These are phyloP conservation scores for Microsporum ferrugineum DNA, from an alignment of 2,329 filamentous ascomycete genomes.

Conservation along the genomic window DNA sequence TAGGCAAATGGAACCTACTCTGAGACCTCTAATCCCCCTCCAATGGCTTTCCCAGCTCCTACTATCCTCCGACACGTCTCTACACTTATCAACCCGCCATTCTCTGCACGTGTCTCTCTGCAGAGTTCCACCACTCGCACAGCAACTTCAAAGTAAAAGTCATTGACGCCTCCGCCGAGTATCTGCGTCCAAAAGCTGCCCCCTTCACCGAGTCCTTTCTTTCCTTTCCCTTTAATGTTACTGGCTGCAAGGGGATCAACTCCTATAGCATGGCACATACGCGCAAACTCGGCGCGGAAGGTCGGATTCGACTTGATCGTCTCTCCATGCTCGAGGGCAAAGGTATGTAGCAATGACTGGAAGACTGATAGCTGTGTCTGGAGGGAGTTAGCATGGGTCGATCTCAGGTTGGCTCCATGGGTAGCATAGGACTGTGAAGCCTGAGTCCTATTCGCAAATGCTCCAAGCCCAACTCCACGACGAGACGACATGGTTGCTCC, in stretches of 20 bases:
- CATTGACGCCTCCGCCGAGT: constrained; percentile 80
- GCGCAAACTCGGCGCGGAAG: constrained; percentile 92
- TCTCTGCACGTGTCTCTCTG: constrained; percentile 71
- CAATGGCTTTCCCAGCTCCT: constrained; percentile 59
- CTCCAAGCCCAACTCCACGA: constrained; percentile 71
- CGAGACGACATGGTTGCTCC: constrained; percentile 32
- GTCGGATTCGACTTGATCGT: constrained; percentile 92
- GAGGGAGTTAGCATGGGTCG: constrained; percentile 70
- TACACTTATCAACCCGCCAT: constrained; percentile 81
- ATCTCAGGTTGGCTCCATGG: constrained; percentile 79
- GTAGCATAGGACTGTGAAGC: constrained; percentile 81
- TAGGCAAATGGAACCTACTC: constrained; percentile 43
- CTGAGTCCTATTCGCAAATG: constrained; percentile 74
- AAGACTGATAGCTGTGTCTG: constrained; percentile 92
- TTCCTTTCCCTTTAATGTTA: constrained; percentile 41
- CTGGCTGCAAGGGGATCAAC: constrained; percentile 81
- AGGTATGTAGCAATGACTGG: constrained; percentile 87
- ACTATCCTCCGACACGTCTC: constrained; percentile 68
- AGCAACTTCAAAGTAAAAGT: constrained; percentile 96
- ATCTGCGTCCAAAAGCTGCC: constrained; percentile 86
- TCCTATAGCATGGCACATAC: constrained; percentile 95
- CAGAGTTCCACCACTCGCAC: constrained; percentile 94
- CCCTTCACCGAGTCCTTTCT: constrained; percentile 36
- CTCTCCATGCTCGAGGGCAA: constrained; percentile 84
- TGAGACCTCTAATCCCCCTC: constrained; percentile 62